Conservation (phyloP, 108 stramenopile species). For the Asterionellopsis glacialis region DNA sequence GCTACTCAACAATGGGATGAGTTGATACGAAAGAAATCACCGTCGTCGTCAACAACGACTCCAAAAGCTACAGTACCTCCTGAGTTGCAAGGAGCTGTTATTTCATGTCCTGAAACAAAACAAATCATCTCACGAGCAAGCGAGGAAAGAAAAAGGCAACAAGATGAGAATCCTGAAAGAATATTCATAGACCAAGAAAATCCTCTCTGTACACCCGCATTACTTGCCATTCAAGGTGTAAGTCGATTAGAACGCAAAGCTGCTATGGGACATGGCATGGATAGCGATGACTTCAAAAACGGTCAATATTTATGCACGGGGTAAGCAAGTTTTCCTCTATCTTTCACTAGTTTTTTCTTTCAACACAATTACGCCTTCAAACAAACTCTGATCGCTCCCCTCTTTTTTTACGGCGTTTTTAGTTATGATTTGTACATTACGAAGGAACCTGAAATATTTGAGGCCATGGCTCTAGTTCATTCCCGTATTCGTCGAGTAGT, state of each 20-base stretch:
- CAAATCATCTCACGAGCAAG: conserved; percentile 30
- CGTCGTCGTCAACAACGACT: no score
- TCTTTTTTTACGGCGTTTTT: not conserved
- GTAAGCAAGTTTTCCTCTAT: conserved; percentile 7
- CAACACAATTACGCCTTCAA: no score
- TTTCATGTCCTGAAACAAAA: conserved; percentile 36
- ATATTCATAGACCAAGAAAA: conserved; percentile 30
- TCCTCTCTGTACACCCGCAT: conserved; percentile 55
- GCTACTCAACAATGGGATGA: not conserved
- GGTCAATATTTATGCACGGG: conserved; percentile 77
- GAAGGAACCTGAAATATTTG: conserved; percentile 65
- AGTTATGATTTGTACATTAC: conserved; percentile 59
- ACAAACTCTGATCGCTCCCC: not conserved
- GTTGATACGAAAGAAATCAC: conserved; percentile 2
- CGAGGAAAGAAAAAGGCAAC: conserved; percentile 10
- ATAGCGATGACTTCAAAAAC: conserved; percentile 17
- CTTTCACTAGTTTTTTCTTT: not conserved
- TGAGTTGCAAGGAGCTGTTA: conserved; percentile 25
- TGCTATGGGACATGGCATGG: conserved; percentile 40
- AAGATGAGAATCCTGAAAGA: not conserved
- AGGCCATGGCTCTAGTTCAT: conserved; percentile 79
- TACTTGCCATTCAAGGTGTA: conserved; percentile 77
- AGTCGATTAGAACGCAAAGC: conserved; percentile 61
- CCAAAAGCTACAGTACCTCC: not conserved
- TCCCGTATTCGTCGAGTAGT: conserved; percentile 60